Evolutionary conservation across 768 basidiomycete species (phyloP).

Genomic region (Dioszegia aurantiaca): DNA sequence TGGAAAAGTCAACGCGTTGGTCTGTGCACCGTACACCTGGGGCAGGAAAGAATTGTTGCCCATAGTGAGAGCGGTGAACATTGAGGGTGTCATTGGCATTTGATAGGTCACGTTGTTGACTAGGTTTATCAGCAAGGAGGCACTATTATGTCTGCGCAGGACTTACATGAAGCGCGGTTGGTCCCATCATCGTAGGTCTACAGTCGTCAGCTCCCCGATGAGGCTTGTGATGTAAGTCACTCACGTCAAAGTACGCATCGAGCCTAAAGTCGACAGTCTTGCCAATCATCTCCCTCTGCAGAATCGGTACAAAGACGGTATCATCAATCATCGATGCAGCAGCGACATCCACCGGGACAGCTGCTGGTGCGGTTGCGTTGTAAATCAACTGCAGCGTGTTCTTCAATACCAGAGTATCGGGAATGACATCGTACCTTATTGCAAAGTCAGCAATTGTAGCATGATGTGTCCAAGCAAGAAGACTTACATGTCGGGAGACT

Average conservation of each 20-base stretch:
- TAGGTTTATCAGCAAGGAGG: background rate
- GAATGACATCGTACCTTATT: slow-evolving; percentile 81
- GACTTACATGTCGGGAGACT: slow-evolving; percentile 69
- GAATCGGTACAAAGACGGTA: slow-evolving; percentile 65
- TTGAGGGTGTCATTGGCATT: slow-evolving; percentile 63
- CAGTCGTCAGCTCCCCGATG: background rate
- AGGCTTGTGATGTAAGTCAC: slow-evolving; percentile 9
- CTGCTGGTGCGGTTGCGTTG: slow-evolving; percentile 54
- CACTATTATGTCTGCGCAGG: background rate
- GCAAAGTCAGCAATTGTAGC: slow-evolving; percentile 42
- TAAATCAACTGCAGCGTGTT: slow-evolving; percentile 82
- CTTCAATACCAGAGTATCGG: slow-evolving; percentile 71
- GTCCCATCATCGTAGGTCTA: slow-evolving; percentile 59
- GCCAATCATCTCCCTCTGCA: slow-evolving; percentile 55
- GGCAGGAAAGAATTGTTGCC: slow-evolving; percentile 60
- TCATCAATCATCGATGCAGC: slow-evolving; percentile 36
- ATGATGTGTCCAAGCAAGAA: background rate
- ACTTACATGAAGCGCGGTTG: slow-evolving; percentile 51
- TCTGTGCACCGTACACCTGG: slow-evolving; percentile 73
- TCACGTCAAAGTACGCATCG: slow-evolving; percentile 66
- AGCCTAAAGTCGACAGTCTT: slow-evolving; percentile 65
- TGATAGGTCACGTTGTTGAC: slow-evolving; percentile 53
- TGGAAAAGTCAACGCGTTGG: slow-evolving; percentile 65
- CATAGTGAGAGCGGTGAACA: slow-evolving; percentile 73
- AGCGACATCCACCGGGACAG: slow-evolving; percentile 58